A percentile compares a stretch with the other conserved stretches of the same genome.
These are phyloP conservation scores for Nymphaea colorata DNA, from an alignment of 164 flowering plant species.

Conservation along the genomic window DNA sequence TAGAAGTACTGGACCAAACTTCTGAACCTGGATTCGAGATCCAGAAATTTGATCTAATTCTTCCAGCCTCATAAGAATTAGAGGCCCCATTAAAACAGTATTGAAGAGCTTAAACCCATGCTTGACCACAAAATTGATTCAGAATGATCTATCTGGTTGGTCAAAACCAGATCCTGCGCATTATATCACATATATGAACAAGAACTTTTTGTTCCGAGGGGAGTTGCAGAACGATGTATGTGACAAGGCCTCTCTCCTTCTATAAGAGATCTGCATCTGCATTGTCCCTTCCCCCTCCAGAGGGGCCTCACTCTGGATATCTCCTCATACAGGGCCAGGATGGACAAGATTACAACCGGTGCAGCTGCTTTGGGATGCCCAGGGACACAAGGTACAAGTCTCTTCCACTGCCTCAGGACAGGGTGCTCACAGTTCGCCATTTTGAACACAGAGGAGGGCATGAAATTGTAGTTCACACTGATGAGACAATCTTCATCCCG, in stretches of 20 bases:
- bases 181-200: too few relatives aligned
- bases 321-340: slow-evolving; percentile 25
- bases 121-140: not conserved
- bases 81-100: too few relatives aligned
- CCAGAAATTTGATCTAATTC: not conserved
- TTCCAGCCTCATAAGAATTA: too few relatives aligned
- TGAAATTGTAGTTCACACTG: not conserved
- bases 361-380: slow-evolving; percentile 12
- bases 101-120: not conserved
- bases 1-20: too few relatives aligned
- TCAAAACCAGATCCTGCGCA: too few relatives aligned
- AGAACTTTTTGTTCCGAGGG: not conserved
- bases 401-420: slow-evolving; percentile 38
- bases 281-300: slow-evolving; percentile 15
- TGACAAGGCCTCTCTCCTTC: slow-evolving; percentile 33
- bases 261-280: slow-evolving; percentile 12
- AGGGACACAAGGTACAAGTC: slow-evolving; percentile 9
- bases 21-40: too few relatives aligned
- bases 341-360: slow-evolving; percentile 10
- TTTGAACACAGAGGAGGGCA: not conserved
- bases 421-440: slow-evolving; percentile 10
- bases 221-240: slow-evolving; percentile 19
- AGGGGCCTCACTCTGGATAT: slow-evolving; percentile 27
- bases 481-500: slow-evolving; percentile 31
- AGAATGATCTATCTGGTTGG: not conserved